Conservation (phyloP, 2,329 filamentous ascomycete species). For the Penicillium glabrum region DNA sequence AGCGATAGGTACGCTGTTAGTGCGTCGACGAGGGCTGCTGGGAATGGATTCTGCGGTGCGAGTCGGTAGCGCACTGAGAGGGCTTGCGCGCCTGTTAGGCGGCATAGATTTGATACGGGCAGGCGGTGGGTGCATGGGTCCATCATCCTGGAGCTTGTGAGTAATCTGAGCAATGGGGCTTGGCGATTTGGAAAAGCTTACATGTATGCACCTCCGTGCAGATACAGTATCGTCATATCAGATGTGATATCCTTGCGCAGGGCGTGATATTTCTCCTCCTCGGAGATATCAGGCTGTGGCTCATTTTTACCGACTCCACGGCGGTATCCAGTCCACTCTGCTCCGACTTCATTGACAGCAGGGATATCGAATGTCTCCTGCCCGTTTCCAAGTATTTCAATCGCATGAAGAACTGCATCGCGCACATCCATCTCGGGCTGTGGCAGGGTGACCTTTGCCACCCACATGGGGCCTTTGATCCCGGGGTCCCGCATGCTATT, state of each 20-base stretch:
- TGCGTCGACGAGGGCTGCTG: conserved; percentile 47
- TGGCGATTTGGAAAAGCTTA: conserved; percentile 20
- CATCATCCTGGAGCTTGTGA: conserved; percentile 36
- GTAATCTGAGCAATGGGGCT: background rate
- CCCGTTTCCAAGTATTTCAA: conserved; percentile 40
- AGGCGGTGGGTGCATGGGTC: conserved; percentile 46
- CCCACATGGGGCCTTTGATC: conserved; percentile 79
- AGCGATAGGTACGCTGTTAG: conserved; percentile 50
- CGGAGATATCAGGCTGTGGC: conserved; percentile 41
- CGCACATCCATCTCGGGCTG: conserved; percentile 51
- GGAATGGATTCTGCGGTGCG: conserved; percentile 50
- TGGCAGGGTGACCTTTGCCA: conserved; percentile 67
- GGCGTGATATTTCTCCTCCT: conserved; percentile 43
- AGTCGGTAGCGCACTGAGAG: conserved; percentile 50
- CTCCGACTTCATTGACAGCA: conserved; percentile 38
- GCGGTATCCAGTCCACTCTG: conserved; percentile 48
- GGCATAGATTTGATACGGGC: conserved; percentile 39
- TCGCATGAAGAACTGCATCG: conserved; percentile 38
- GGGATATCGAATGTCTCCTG: conserved; percentile 41
- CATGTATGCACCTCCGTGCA: conserved; percentile 50
- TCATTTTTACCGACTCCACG: conserved; percentile 38
- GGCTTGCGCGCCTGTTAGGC: conserved; percentile 39
- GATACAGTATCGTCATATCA: conserved; percentile 46
- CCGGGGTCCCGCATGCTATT: conserved; percentile 62
- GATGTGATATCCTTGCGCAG: conserved; percentile 40